A percentile compares a stretch with the other conserved stretches of the same genome.
phyloP scores from a whole-genome alignment of 768 basidiomycete genomes.

The Boletus vermiculosoides region DNA sequence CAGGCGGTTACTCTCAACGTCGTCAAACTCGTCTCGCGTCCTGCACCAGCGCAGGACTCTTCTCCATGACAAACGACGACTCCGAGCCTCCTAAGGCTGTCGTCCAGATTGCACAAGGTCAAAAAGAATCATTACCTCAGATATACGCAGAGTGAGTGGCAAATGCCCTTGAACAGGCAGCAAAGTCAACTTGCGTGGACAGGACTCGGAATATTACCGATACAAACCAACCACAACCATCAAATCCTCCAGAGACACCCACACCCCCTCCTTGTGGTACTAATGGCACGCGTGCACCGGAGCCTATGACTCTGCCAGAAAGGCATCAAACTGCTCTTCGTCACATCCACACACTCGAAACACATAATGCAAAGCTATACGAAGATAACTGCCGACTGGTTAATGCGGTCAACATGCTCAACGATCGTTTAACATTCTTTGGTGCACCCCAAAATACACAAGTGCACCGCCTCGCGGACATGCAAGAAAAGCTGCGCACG shows the following conservation, averaged over 20 bases:
- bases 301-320: conserved; percentile 40
- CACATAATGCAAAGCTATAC: conserved; percentile 35
- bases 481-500: conserved; percentile 28
- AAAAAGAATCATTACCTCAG: not conserved
- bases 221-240: not conserved
- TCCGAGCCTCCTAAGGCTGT: not conserved
- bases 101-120: conserved; percentile 17
- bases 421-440: conserved; percentile 28
- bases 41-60: not conserved
- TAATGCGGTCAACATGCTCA: conserved; percentile 28
- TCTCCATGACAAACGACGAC: conserved; percentile 10
- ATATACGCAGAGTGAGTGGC: conserved; percentile 13
- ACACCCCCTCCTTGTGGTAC: not conserved
- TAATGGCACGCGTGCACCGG: conserved; percentile 43
- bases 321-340: conserved; percentile 23
- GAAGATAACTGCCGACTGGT: conserved; percentile 39
- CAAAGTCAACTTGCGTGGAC: not conserved
- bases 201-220: conserved; percentile 7
- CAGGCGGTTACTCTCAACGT: not conserved
- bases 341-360: conserved; percentile 33
- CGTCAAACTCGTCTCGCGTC: not conserved
- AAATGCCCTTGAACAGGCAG: not conserved
- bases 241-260: conserved; percentile 4
- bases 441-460: conserved; percentile 19
- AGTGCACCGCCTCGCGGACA: conserved; percentile 14